Evolutionary conservation across 2,329 filamentous ascomycete genomes (phyloP), one percentile per base, ranked within the genome.

Genomic region (Lizonia empirigonia): DNA sequence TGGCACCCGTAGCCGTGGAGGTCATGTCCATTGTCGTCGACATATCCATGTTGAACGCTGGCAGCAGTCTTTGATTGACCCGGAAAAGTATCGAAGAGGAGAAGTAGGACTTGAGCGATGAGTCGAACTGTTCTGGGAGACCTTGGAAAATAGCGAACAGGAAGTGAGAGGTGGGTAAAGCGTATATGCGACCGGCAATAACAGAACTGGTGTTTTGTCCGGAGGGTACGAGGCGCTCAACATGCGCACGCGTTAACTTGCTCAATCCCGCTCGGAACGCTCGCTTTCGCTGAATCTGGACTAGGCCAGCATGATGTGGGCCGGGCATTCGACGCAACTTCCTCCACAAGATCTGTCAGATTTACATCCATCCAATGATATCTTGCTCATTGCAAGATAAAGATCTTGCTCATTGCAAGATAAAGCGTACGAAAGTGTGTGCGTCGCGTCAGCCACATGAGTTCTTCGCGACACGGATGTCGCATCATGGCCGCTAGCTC

Each of bases 241-340:
- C 1, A 23, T 2, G 12, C 16, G 23, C 19, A 24, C 26, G 37
- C 37, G 44, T 38, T 50, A 58, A 58, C 44, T 52, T 58, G 55
- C 55, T 58, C 55, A 58, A 53, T 50, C 33, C 26, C 40, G 47
- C 55, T 51, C 53, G 29, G n/a, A n/a, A 29, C 16, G 15, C 41
- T 44, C 38, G 39, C 41, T 53, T 40, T 23, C 12, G 35, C 49
- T 22, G 15, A 4, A 35, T 16, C 5, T 2, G 26, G 44, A 42
- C 27, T 48, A 42, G 49, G 9, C 19, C 6, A 3, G 23, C 5
- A 34, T 26, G 5, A 23, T 15, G 2, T 13, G 12, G 15, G 22
- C 13, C 6, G 6, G 23, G 33, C 4, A 13, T 13, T n/a, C 20
- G 6, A 34, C 47, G 23, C 7, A 23, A 18, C 27, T n/a, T n/a